Evolutionary conservation across 164 flowering plant species (phyloP).

Genomic region (Aristolochia contorta): DNA sequence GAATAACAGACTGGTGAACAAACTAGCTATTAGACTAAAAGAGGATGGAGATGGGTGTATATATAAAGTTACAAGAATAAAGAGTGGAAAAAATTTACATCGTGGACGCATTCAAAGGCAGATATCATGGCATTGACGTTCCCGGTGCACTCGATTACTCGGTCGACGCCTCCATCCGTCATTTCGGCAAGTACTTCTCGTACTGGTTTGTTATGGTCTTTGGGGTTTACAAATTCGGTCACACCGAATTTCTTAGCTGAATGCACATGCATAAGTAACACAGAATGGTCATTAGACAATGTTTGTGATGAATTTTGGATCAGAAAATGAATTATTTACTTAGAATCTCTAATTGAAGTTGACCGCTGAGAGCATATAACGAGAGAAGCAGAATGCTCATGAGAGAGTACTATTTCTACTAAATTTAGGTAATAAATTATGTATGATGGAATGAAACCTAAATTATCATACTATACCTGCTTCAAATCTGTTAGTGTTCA

Average conservation of each 20-base stretch:
- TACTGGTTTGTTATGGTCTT: slow-evolving; percentile 31
- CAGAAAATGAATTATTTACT: no score
- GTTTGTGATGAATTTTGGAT: background rate
- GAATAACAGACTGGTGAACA: background rate
- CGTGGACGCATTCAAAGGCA: slow-evolving; percentile 70
- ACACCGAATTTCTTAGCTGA: slow-evolving; percentile 42
- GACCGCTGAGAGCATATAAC: background rate
- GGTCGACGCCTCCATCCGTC: slow-evolving; percentile 63
- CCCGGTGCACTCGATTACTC: slow-evolving; percentile 63
- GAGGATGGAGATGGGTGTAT: background rate
- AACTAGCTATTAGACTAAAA: background rate
- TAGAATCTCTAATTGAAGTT: no score
- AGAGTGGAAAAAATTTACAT: slow-evolving; percentile 23
- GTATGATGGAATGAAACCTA: background rate
- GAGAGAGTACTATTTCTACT: background rate
- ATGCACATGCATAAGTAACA: background rate
- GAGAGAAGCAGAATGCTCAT: background rate
- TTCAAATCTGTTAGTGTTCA: slow-evolving; percentile 43
- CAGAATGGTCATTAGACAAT: background rate
- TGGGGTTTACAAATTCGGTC: slow-evolving; percentile 33
- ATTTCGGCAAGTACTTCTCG: slow-evolving; percentile 60
- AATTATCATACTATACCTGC: slow-evolving; percentile 25
- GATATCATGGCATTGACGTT: slow-evolving; percentile 53
- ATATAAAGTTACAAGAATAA: background rate
- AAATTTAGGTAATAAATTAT: background rate